phyloP scores from a whole-genome alignment of 192 early-diverging fungal species.

The Pecoramyces ruminantium region DNA sequence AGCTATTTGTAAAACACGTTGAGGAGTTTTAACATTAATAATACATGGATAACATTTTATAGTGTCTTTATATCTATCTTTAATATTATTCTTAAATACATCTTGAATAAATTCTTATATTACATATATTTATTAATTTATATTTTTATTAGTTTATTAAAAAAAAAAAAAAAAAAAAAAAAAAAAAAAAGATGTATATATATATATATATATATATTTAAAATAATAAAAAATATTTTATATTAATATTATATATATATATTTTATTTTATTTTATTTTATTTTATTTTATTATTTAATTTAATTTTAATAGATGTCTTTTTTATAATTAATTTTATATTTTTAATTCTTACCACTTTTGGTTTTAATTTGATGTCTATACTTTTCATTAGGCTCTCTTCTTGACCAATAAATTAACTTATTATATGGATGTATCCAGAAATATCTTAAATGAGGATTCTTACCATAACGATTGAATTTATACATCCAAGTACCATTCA shows the following conservation, averaged over 20 bases:
- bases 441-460: background rate
- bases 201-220: too few species aligned
- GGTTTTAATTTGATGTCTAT: background rate
- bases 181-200: too few species aligned
- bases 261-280: too few species aligned
- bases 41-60: background rate
- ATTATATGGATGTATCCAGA: background rate
- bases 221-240: too few species aligned
- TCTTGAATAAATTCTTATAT: background rate
- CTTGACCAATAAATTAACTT: background rate
- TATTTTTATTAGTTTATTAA: too few species aligned
- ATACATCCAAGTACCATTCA: background rate
- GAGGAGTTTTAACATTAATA: background rate
- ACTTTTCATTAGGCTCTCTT: background rate
- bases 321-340: too few species aligned
- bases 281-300: too few species aligned
- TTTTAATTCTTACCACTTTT: background rate
- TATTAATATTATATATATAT: too few species aligned
- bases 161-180: too few species aligned
- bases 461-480: background rate
- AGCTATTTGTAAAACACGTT: background rate
- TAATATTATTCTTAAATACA: background rate
- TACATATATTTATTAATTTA: too few species aligned
- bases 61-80: background rate
- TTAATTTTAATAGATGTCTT: too few species aligned